Percentiles rank a stretch among this genome's conserved stretches.
These are phyloP conservation scores for Epithele typhae DNA, from an alignment of 768 basidiomycete species.

Conservation along the genomic window DNA sequence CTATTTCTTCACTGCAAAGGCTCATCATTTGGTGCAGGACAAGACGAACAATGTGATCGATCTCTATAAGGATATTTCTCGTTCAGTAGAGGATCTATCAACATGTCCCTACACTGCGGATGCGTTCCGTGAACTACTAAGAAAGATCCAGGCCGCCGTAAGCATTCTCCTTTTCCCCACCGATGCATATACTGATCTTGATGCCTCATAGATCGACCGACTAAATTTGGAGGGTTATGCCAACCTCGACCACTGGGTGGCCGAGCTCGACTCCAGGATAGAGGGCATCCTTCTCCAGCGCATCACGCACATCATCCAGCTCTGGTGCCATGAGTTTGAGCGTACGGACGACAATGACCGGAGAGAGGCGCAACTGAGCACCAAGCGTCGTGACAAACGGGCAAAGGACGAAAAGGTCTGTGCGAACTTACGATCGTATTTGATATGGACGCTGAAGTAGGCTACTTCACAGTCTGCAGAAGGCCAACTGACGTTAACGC, in stretches of 20 bases:
- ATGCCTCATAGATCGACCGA: conserved; percentile 74
- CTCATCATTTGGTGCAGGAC: too few species aligned
- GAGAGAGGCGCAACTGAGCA: conserved; percentile 46
- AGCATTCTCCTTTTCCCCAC: too few species aligned
- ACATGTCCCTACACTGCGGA: conserved; percentile 84
- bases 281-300: conserved; percentile 76
- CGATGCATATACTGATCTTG: too few species aligned
- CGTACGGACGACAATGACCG: conserved; percentile 64
- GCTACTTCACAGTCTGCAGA: conserved; percentile 73
- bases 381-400: conserved; percentile 70
- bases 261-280: conserved; percentile 63
- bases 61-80: conserved; percentile 79
- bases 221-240: conserved; percentile 94
- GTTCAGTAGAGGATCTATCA: conserved; percentile 80
- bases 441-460: too few species aligned
- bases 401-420: conserved; percentile 77
- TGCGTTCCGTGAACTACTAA: conserved; percentile 74
- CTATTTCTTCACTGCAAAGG: too few species aligned
- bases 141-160: conserved; percentile 81
- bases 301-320: conserved; percentile 70
- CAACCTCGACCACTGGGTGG: conserved; percentile 60
- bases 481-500: conserved; percentile 70
- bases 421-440: conserved; percentile 6
- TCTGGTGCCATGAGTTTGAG: conserved; percentile 89
- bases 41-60: conserved; percentile 94